phyloP scores from a whole-genome alignment of 2,329 filamentous ascomycete species.

The Incumbomyces lentus region DNA sequence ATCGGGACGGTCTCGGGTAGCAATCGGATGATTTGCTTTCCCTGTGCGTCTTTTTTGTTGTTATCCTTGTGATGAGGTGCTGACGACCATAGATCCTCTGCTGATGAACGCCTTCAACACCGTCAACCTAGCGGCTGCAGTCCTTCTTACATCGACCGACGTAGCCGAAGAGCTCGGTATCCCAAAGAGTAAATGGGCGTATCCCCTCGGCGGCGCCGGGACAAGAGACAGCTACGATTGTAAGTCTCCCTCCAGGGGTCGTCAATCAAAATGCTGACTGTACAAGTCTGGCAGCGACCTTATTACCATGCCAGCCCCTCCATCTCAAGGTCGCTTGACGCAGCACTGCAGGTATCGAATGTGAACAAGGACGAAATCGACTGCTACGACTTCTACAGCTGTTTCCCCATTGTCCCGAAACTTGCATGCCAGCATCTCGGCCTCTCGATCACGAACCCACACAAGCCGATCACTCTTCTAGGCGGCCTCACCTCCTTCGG shows the following conservation, averaged over 20 bases:
- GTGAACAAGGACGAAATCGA: conserved; percentile 45
- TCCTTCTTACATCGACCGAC: conserved; percentile 49
- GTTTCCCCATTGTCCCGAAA: conserved; percentile 61
- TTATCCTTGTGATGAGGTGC: conserved; percentile 11
- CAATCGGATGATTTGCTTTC: conserved; percentile 59
- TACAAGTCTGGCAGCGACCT: conserved; percentile 50
- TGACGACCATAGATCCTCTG: conserved; percentile 44
- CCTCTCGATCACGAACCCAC: conserved; percentile 35
- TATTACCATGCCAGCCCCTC: conserved; percentile 49
- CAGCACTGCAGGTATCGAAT: conserved; percentile 39
- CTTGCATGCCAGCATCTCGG: conserved; percentile 52
- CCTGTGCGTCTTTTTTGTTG: conserved; percentile 39
- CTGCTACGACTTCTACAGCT: conserved; percentile 56
- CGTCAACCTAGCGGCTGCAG: conserved; percentile 53
- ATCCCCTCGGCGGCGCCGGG: conserved; percentile 53
- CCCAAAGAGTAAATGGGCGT: conserved; percentile 49
- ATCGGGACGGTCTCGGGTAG: conserved; percentile 46
- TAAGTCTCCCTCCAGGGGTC: conserved; percentile 23
- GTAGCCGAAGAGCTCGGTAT: conserved; percentile 47
- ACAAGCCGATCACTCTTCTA: conserved; percentile 49
- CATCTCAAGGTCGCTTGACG: conserved; percentile 48
- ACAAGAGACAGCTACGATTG: conserved; percentile 49
- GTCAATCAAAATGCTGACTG: conserved; percentile 5
- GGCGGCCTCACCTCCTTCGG: conserved; percentile 60
- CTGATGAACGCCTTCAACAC: conserved; percentile 64